These are phyloP conservation scores for Senna tora DNA, from an alignment of 306 rosid genomes.

Conservation along the genomic window DNA sequence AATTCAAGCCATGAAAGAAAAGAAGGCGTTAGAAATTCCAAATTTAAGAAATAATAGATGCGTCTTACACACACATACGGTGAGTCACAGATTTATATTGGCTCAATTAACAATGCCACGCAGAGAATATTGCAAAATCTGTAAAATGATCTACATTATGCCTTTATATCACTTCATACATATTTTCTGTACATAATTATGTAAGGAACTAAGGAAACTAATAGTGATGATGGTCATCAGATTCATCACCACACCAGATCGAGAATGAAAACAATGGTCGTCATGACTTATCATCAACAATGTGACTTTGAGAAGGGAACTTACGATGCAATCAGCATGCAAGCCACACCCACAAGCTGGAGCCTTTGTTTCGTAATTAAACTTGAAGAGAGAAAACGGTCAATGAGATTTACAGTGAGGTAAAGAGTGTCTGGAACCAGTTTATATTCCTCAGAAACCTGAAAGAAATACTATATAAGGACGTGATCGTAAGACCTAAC, in stretches of 20 bases:
- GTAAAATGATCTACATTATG: neutral
- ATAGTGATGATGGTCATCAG: neutral
- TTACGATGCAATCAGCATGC: conserved; percentile 96
- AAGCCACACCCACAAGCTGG: conserved; percentile 83
- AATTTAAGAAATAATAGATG: neutral
- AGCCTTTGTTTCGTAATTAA: conserved; percentile 67
- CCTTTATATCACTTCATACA: neutral
- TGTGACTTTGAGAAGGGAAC: conserved; percentile 35
- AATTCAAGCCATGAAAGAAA: conserved; percentile 49
- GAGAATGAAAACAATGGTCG: conserved; percentile 16
- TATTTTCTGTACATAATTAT: neutral
- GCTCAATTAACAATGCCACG: neutral
- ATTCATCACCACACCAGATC: conserved; percentile 1
- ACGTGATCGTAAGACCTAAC: conserved; percentile 1
- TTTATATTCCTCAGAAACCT: conserved; percentile 91
- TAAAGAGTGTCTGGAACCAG: conserved; percentile 91
- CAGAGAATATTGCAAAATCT: conserved; percentile 2
- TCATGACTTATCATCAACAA: neutral
- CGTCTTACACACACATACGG: neutral
- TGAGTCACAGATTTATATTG: neutral
- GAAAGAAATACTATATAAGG: conserved; percentile 40
- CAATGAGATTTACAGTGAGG: conserved; percentile 85
- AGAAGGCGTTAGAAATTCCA: conserved; percentile 5
- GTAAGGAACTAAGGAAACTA: neutral
- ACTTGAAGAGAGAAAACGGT: conserved; percentile 76